These are phyloP conservation scores for Agapanthus africanus DNA, from an alignment of 106 monocot species.

Conservation along the genomic window DNA sequence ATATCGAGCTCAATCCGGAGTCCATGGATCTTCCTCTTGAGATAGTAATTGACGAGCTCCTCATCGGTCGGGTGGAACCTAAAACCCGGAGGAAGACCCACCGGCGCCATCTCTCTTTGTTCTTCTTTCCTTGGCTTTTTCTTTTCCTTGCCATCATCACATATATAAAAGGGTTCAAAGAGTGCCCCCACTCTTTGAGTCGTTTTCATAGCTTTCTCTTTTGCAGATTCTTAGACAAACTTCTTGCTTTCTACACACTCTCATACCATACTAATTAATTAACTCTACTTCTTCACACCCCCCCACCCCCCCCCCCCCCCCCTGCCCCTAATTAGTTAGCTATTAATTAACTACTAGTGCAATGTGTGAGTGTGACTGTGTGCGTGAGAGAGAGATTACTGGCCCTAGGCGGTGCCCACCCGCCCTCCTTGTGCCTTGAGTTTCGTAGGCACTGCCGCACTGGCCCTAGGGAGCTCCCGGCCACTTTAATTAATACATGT, in stretches of 20 bases:
- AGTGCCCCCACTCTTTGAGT: slow-evolving; percentile 7
- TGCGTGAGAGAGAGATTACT: too few species aligned
- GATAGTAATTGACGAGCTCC: slow-evolving; percentile 27
- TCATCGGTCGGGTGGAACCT: slow-evolving; percentile 32
- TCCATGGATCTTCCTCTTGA: slow-evolving; percentile 41
- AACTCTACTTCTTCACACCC: too few species aligned
- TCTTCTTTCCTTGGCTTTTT: neutral
- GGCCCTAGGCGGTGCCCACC: too few species aligned
- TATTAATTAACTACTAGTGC: too few species aligned
- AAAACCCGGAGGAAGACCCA: slow-evolving; percentile 36
- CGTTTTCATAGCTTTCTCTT: slow-evolving; percentile 20
- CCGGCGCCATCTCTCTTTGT: slow-evolving; percentile 26
- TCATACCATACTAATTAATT: too few species aligned
- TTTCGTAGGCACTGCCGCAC: too few species aligned
- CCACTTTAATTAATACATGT: too few species aligned
- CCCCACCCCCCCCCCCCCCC: too few species aligned
- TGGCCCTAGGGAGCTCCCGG: too few species aligned
- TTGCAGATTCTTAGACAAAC: slow-evolving; percentile 24
- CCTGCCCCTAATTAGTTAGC: too few species aligned
- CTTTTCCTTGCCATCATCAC: neutral
- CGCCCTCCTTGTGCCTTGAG: too few species aligned
- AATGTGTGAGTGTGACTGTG: too few species aligned
- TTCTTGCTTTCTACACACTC: slow-evolving; percentile 3
- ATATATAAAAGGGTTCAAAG: neutral
- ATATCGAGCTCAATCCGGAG: slow-evolving; percentile 36